Evolutionary conservation across 345 rosid species (phyloP).

Genomic region (Trapa bicornis): DNA sequence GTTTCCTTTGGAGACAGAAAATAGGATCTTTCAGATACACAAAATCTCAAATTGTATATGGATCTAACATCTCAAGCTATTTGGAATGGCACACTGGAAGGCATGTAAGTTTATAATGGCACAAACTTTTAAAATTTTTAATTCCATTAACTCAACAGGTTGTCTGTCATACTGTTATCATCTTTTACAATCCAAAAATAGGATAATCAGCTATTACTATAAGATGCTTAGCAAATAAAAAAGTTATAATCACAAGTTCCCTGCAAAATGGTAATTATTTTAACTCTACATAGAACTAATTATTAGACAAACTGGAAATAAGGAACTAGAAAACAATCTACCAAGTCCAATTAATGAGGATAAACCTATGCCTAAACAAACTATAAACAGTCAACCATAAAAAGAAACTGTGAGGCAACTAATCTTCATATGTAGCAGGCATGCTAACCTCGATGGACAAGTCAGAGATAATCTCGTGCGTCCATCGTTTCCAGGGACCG

Average conservation of each 20-base stretch:
- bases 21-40: neutral
- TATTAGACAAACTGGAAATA: neutral
- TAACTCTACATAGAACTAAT: neutral
- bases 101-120: neutral
- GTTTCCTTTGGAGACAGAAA: neutral
- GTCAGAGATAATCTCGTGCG: constrained; percentile 82
- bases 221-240: neutral
- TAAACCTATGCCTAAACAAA: neutral
- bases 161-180: too few species aligned
- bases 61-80: neutral
- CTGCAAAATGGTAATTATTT: neutral
- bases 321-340: neutral
- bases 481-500: constrained; percentile 80
- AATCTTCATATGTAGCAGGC: neutral
- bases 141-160: neutral
- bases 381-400: neutral
- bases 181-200: neutral
- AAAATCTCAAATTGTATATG: neutral
- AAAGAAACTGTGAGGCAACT: neutral
- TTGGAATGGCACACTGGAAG: neutral
- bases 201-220: neutral
- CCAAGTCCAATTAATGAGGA: neutral
- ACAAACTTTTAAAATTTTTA: neutral
- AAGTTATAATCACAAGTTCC: neutral
- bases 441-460: constrained; percentile 81